These are phyloP conservation scores for Trichoderma semiorbis DNA, from an alignment of 2,329 filamentous ascomycete genomes.

Conservation along the genomic window DNA sequence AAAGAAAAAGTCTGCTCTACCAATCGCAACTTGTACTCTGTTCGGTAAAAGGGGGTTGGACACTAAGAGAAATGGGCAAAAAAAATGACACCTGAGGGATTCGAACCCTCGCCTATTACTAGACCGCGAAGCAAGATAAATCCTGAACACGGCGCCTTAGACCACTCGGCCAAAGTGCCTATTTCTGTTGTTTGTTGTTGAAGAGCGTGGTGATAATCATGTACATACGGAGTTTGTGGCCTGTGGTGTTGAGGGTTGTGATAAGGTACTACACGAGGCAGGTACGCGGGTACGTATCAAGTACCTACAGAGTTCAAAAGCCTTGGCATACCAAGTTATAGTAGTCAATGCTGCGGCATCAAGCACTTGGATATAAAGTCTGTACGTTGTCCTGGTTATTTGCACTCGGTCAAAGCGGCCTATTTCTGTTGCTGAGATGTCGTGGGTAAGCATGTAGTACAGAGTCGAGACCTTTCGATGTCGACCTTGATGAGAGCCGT, in stretches of 20 bases:
- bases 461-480: not conserved
- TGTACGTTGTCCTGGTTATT: not conserved
- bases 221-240: not conserved
- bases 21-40: not conserved
- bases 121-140: conserved; percentile 23
- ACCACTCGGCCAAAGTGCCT: conserved; percentile 30
- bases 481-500: not conserved
- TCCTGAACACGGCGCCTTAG: conserved; percentile 26
- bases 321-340: too few species aligned
- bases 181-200: not conserved
- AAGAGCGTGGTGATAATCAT: not conserved
- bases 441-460: not conserved
- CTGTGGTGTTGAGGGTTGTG: not conserved
- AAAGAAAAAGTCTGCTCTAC: too few species aligned
- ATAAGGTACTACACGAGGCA: not conserved
- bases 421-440: not conserved
- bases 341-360: not conserved
- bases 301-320: too few species aligned
- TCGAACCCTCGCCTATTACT: conserved; percentile 33
- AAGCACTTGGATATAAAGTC: not conserved
- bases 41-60: not conserved
- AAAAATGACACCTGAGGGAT: conserved; percentile 31
- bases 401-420: too few species aligned
- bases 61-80: not conserved
- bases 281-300: too few species aligned